These are phyloP conservation scores for Mycosphaerella sp. DNA, from an alignment of 2,329 filamentous ascomycete genomes.

Conservation along the genomic window DNA sequence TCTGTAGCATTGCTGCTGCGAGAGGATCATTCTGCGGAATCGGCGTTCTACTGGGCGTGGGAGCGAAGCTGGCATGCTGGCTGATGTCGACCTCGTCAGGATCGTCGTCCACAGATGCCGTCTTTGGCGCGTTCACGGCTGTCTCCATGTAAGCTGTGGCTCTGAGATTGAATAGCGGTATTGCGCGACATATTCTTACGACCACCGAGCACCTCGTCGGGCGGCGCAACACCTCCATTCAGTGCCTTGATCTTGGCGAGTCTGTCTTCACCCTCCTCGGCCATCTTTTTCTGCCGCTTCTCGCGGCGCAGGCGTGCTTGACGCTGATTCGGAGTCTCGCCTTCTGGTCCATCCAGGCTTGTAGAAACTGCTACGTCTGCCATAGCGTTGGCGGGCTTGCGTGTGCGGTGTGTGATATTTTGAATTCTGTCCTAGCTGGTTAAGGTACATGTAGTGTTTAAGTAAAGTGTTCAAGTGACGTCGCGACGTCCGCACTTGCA, in stretches of 20 bases:
- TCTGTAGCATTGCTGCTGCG: slow-evolving; percentile 27
- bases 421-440: not conserved
- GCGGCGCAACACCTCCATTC: slow-evolving; percentile 42
- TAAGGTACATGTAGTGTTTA: not conserved
- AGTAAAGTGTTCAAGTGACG: not conserved
- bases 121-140: slow-evolving; percentile 29
- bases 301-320: slow-evolving; percentile 72
- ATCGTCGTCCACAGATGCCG: slow-evolving; percentile 46
- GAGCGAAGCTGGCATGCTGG: slow-evolving; percentile 15
- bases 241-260: slow-evolving; percentile 70
- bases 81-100: slow-evolving; percentile 68
- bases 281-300: slow-evolving; percentile 71
- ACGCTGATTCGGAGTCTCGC: slow-evolving; percentile 41
- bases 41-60: slow-evolving; percentile 11
- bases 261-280: slow-evolving; percentile 60
- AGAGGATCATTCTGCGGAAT: slow-evolving; percentile 24
- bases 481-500: not conserved
- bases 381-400: slow-evolving; percentile 19
- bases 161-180: not conserved
- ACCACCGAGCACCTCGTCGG: slow-evolving; percentile 30
- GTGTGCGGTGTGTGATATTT: not conserved
- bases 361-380: slow-evolving; percentile 25
- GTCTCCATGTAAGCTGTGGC: slow-evolving; percentile 13
- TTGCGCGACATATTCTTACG: slow-evolving; percentile 10
- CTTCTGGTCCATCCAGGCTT: slow-evolving; percentile 23